phyloP scores from a whole-genome alignment of 192 early-diverging fungal genomes.

The Podila clonocystis region DNA sequence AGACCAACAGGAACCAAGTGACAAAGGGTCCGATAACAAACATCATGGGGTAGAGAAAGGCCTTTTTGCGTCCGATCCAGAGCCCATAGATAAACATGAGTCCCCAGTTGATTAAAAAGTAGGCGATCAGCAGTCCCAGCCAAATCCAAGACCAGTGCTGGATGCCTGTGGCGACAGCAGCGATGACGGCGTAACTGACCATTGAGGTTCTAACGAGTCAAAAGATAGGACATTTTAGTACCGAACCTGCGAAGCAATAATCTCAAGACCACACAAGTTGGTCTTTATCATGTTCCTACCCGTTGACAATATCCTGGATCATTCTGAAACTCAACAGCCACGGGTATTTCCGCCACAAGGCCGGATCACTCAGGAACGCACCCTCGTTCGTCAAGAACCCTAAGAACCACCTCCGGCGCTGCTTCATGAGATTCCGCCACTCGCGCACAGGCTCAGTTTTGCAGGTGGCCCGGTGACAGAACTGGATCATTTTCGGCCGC shows the following conservation, averaged over 20 bases:
- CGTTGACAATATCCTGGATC: conserved; percentile 20
- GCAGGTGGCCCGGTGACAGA: conserved; percentile 49
- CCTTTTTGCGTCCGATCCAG: conserved; percentile 21
- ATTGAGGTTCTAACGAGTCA: conserved; percentile 12
- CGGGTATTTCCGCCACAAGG: conserved; percentile 38
- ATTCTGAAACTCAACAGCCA: conserved; percentile 17
- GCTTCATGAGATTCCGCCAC: conserved; percentile 53
- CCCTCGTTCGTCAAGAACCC: conserved; percentile 56
- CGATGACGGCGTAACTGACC: conserved; percentile 12
- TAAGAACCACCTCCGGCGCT: conserved; percentile 58
- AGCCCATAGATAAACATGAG: conserved; percentile 18
- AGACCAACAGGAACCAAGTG: conserved; percentile 20
- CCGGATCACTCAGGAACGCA: conserved; percentile 47
- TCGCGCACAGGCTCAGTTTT: conserved; percentile 56
- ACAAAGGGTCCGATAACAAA: conserved; percentile 22
- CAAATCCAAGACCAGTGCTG: conserved; percentile 17
- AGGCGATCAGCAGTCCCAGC: conserved; percentile 7
- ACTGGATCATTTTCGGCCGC: conserved; percentile 42
- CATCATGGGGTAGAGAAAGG: conserved; percentile 17
- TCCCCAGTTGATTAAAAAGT: conserved; percentile 13
- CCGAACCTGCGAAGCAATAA: too few species aligned
- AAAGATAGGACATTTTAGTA: neutral
- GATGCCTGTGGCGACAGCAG: conserved; percentile 6
- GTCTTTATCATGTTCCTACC: neutral
- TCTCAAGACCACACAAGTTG: too few species aligned